Base-by-base conservation (phyloP, 2,329 filamentous ascomycete species). In the Alternaria dauci region DNA sequence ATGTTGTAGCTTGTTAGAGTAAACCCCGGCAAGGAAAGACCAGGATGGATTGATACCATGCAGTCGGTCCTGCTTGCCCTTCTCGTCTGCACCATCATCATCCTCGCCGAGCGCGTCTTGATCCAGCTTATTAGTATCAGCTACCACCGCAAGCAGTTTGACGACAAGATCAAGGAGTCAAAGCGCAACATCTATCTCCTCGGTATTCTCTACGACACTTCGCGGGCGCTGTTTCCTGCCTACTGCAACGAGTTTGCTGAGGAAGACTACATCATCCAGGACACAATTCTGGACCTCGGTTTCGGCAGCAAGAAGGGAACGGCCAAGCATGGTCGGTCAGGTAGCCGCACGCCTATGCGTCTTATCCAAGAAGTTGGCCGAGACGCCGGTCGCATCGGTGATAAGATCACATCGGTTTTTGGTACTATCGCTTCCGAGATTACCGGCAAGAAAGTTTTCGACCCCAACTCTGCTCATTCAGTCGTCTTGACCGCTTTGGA, bases 341-440 rank as follows among this genome's bases (percentile, higher is more conserved):
- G 90, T 44, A 88, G 89, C 8, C 87, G 85, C 6, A 92, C 91
- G 2, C 94, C 94, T 0, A 89, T 96, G 85, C 88, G 87, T 63
- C 79, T 97, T 16, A 89, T 98, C 51, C 86, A 89, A 58, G 82
- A 85, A 58, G 79, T 85, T 52, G 91, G 91, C 44, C 88, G 93
- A 55, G 81, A 85, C 55, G 79, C 84, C 53, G 91, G 91, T 41
- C 89, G 93, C 23, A 84, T 97, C 55, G 94, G 94, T 71, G 94
- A 96, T 83, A 97, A 97, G 80, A 88, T 98, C 63, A 97, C 94
- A 0, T 94, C 93, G 5, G 91, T 90, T 0, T 96, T 98, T 77
- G 95, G 95, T 25, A 95, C 96, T 71, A 88, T 98, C 52, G 94
- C 95, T 1, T 92, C 92, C 2, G 95, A 98, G 73, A 94, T 99